These are phyloP conservation scores for Solanum rostratum DNA, from an alignment of 257 asterid genomes.

Conservation along the genomic window DNA sequence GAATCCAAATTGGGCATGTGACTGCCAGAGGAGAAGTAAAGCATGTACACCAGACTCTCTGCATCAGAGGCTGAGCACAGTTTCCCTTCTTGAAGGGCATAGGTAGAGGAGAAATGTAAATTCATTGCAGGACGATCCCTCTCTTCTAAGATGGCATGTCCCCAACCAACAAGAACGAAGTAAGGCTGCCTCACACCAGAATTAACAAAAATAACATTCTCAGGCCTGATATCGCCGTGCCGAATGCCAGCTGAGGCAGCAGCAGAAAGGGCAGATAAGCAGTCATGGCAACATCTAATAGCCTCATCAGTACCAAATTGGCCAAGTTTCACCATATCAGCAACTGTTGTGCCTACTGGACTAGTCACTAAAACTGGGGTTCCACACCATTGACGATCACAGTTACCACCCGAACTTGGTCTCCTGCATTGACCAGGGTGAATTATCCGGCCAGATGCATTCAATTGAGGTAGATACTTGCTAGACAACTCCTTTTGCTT, in stretches of 20 bases:
- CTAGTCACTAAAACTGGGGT: conserved; percentile 67
- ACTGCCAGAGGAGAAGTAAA: conserved; percentile 63
- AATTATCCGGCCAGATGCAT: conserved; percentile 71
- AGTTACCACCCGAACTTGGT: conserved; percentile 50
- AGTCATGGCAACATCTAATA: conserved; percentile 88
- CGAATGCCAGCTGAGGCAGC: conserved; percentile 70
- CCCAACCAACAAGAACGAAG: conserved; percentile 85
- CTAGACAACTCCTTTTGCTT: conserved; percentile 78
- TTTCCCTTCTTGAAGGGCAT: conserved; percentile 93
- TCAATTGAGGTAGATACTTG: conserved; percentile 65
- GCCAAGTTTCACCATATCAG: conserved; percentile 66
- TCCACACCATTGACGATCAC: conserved; percentile 83
- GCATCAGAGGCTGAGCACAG: conserved; percentile 96
- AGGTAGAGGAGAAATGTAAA: conserved; percentile 90
- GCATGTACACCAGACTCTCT: conserved; percentile 84
- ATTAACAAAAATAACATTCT: conserved; percentile 54
- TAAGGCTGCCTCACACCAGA: conserved; percentile 43
- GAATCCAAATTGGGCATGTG: conserved; percentile 83
- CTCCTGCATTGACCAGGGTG: conserved; percentile 72
- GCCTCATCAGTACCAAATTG: conserved; percentile 61
- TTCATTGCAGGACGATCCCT: conserved; percentile 85
- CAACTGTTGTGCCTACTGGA: conserved; percentile 71
- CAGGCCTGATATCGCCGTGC: conserved; percentile 94
- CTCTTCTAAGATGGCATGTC: conserved; percentile 92
- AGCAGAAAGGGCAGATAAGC: conserved; percentile 70